Evolutionary conservation across 2,329 filamentous ascomycete species (phyloP).

Genomic region (Diaporthe batatas): DNA sequence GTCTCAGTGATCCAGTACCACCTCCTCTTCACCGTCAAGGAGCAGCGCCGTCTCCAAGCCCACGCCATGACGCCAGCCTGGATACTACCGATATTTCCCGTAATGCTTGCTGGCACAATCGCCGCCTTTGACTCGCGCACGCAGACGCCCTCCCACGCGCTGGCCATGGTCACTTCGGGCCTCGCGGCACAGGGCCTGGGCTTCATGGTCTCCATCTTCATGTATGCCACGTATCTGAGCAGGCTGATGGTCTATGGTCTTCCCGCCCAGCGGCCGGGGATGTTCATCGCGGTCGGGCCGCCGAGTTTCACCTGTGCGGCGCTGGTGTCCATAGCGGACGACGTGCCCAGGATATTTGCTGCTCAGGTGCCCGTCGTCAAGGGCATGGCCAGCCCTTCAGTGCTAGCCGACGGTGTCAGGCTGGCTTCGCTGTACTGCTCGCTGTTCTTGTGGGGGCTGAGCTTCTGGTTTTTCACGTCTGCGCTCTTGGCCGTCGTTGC

Average conservation of each 20-base stretch:
- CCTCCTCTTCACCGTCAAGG: conserved; percentile 64
- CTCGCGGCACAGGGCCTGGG: conserved; percentile 73
- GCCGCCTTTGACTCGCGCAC: conserved; percentile 64
- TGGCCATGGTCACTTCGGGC: conserved; percentile 69
- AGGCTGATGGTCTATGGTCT: conserved; percentile 69
- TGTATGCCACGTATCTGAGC: conserved; percentile 72
- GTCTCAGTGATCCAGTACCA: conserved; percentile 70
- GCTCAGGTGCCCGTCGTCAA: conserved; percentile 57
- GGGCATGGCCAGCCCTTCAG: conserved; percentile 36
- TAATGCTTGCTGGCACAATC: conserved; percentile 74
- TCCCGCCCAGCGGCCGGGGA: conserved; percentile 69
- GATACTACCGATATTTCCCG: conserved; percentile 73
- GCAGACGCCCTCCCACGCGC: conserved; percentile 61
- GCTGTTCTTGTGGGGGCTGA: conserved; percentile 75
- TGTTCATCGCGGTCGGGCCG: conserved; percentile 75
- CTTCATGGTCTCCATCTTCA: conserved; percentile 68
- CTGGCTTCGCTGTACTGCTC: conserved; percentile 56
- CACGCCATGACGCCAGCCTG: conserved; percentile 71
- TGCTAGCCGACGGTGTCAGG: conserved; percentile 44
- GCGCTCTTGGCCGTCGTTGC: conserved; percentile 59
- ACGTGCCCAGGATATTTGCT: conserved; percentile 51
- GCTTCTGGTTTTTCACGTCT: conserved; percentile 69
- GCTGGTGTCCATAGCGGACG: conserved; percentile 50
- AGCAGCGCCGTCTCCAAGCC: conserved; percentile 59
- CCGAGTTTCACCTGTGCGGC: conserved; percentile 61